A percentile compares a stretch with the other conserved stretches of the same genome.
These are phyloP conservation scores for Quercus dentata DNA, from an alignment of 306 rosid species.

Conservation along the genomic window DNA sequence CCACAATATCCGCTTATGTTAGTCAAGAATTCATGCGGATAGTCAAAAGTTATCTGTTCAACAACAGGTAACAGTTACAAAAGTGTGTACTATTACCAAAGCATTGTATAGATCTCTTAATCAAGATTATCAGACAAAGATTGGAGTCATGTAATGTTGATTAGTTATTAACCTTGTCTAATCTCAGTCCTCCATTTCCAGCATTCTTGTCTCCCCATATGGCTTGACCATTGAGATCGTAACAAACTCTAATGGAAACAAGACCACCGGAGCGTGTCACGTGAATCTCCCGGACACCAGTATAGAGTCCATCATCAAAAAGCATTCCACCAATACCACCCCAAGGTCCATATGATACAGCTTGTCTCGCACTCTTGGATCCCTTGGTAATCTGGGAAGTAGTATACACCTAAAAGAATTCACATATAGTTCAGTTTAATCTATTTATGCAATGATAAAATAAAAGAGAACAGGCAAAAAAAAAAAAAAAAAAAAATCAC, in stretches of 20 bases:
- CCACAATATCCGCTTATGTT: conserved; percentile 72
- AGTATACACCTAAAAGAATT: conserved; percentile 15
- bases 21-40: conserved; percentile 71
- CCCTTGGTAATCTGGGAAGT: conserved; percentile 31
- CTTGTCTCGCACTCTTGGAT: conserved; percentile 35
- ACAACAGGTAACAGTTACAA: background rate
- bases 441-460: too few relatives aligned
- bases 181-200: conserved; percentile 77
- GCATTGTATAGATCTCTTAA: too few relatives aligned
- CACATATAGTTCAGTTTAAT: too few relatives aligned
- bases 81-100: background rate
- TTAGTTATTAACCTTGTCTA: conserved; percentile 55
- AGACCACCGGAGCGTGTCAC: conserved; percentile 64
- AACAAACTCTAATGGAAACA: conserved; percentile 62
- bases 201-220: conserved; percentile 65
- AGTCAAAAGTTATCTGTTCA: conserved; percentile 64
- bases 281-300: conserved; percentile 66
- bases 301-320: conserved; percentile 69
- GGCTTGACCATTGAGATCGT: conserved; percentile 59
- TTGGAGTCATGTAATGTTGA: too few relatives aligned
- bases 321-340: conserved; percentile 67
- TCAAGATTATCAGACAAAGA: too few relatives aligned
- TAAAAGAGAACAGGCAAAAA: too few relatives aligned
- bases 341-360: conserved; percentile 77
- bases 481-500: too few relatives aligned